phyloP scores from a whole-genome alignment of 495 filamentous ascomycete genomes.

The Aspergillus sclerotiicarbonarius region DNA sequence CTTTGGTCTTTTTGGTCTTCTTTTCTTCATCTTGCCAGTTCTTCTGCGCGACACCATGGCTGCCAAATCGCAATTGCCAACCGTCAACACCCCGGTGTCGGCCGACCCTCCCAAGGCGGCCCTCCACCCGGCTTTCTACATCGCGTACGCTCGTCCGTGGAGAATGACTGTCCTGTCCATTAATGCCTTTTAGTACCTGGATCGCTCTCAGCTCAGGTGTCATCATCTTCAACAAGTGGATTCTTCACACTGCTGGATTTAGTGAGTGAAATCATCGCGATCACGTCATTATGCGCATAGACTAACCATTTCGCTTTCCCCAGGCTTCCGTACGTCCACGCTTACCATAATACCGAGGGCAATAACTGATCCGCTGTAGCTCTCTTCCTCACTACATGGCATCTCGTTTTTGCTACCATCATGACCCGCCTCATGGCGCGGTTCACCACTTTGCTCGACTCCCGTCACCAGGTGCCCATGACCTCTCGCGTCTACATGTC shows the following conservation, averaged over 20 bases:
- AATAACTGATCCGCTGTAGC: conserved; percentile 19
- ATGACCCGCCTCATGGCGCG: conserved; percentile 84
- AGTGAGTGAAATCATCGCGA: conserved; percentile 49
- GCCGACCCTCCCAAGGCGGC: not conserved
- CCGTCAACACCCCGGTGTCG: conserved; percentile 1
- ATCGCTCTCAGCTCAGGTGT: conserved; percentile 84
- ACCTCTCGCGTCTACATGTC: conserved; percentile 74
- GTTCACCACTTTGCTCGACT: conserved; percentile 76
- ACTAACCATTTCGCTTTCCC: conserved; percentile 10
- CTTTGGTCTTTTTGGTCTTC: conserved; percentile 51
- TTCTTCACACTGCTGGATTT: conserved; percentile 74
- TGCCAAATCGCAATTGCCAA: not conserved
- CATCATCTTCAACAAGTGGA: conserved; percentile 98
- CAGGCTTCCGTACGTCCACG: conserved; percentile 37
- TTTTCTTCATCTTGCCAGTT: not conserved
- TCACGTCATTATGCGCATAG: not conserved
- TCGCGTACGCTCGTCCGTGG: conserved; percentile 1
- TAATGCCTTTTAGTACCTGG: conserved; percentile 60
- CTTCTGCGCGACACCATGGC: not conserved
- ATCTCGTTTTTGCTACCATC: conserved; percentile 77
- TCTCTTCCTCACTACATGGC: conserved; percentile 86
- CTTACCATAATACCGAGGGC: not conserved
- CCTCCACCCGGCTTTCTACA: conserved; percentile 6
- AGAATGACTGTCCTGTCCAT: not conserved
- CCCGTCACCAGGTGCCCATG: conserved; percentile 84